phyloP scores from a whole-genome alignment of 2,329 filamentous ascomycete species.

The Stagonosporopsis vannaccii region DNA sequence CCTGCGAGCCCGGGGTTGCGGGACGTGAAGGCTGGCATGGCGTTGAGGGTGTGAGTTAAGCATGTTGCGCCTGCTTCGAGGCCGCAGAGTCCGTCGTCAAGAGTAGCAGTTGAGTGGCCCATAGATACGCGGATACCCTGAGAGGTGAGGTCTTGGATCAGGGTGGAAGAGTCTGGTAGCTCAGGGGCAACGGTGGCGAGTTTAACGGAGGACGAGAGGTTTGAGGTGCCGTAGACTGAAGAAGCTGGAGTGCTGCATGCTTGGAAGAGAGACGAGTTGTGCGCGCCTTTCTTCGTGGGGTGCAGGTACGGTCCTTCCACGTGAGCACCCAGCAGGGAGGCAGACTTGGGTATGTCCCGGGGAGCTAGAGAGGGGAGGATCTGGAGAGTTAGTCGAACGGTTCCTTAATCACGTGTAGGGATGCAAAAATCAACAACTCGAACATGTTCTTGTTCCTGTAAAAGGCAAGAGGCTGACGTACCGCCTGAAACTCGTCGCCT shows the following conservation, averaged over 20 bases:
- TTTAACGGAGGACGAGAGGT: conserved; percentile 53
- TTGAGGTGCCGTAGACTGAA: conserved; percentile 57
- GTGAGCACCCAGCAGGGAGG: conserved; percentile 64
- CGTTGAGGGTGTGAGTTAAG: conserved; percentile 64
- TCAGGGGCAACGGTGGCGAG: conserved; percentile 63
- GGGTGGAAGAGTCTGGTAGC: conserved; percentile 49
- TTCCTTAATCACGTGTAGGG: background rate
- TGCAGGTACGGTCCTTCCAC: conserved; percentile 64
- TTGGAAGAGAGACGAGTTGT: conserved; percentile 57
- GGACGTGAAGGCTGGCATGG: conserved; percentile 60
- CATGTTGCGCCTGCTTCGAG: conserved; percentile 58
- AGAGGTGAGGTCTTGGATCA: conserved; percentile 54
- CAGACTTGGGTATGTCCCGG: conserved; percentile 51
- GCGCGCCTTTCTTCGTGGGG: conserved; percentile 62
- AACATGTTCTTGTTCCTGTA: background rate
- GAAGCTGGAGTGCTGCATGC: conserved; percentile 43
- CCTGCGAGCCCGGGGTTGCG: conserved; percentile 61
- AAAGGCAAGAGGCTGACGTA: background rate
- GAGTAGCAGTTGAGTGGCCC: conserved; percentile 60
- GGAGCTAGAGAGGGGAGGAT: conserved; percentile 59
- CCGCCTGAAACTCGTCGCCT: conserved; percentile 56
- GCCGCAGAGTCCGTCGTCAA: conserved; percentile 55
- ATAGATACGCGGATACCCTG: conserved; percentile 57
- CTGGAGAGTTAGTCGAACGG: conserved; percentile 35
- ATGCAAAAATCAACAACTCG: background rate